Conservation (phyloP, 805 yeast species). For the Nakazawaea molendinolei region DNA sequence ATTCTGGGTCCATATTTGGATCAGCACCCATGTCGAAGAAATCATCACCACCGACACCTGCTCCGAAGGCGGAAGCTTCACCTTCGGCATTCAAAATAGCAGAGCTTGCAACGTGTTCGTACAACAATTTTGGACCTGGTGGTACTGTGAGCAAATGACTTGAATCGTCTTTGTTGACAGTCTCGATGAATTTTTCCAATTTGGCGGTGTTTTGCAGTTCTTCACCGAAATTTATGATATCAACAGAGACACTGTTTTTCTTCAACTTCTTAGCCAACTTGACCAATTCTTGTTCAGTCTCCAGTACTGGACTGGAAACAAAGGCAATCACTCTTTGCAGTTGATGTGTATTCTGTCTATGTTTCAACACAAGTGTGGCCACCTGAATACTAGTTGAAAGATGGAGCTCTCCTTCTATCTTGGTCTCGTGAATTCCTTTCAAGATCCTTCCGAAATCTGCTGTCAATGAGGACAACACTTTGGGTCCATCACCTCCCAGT, state of each 20-base stretch:
- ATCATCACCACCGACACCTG: slow-evolving; percentile 36
- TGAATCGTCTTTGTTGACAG: slow-evolving; percentile 69
- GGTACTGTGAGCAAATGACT: slow-evolving; percentile 82
- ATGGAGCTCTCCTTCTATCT: slow-evolving; percentile 61
- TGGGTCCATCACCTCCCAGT: slow-evolving; percentile 80
- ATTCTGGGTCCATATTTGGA: slow-evolving; percentile 92
- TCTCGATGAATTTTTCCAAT: slow-evolving; percentile 69
- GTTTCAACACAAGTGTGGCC: slow-evolving; percentile 89
- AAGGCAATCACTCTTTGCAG: slow-evolving; percentile 85
- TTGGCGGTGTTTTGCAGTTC: slow-evolving; percentile 68
- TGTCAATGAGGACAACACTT: slow-evolving; percentile 84
- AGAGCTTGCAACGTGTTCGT: slow-evolving; percentile 74
- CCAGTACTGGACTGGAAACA: slow-evolving; percentile 80
- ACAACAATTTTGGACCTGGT: slow-evolving; percentile 79
- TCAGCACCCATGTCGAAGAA: slow-evolving; percentile 69
- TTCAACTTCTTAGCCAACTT: slow-evolving; percentile 87
- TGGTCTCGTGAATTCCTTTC: slow-evolving; percentile 75
- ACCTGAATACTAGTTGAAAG: slow-evolving; percentile 84
- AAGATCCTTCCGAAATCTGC: slow-evolving; percentile 80
- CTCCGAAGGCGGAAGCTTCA: slow-evolving; percentile 27
- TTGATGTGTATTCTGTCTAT: slow-evolving; percentile 91
- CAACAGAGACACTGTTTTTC: slow-evolving; percentile 87
- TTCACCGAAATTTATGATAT: slow-evolving; percentile 89
- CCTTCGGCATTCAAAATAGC: slow-evolving; percentile 68
- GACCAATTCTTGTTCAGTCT: slow-evolving; percentile 63